Percentiles rank a stretch among this genome's conserved stretches.
Evolutionary conservation across 805 yeast genomes (phyloP).

Genomic region (Saitoella complicata): DNA sequence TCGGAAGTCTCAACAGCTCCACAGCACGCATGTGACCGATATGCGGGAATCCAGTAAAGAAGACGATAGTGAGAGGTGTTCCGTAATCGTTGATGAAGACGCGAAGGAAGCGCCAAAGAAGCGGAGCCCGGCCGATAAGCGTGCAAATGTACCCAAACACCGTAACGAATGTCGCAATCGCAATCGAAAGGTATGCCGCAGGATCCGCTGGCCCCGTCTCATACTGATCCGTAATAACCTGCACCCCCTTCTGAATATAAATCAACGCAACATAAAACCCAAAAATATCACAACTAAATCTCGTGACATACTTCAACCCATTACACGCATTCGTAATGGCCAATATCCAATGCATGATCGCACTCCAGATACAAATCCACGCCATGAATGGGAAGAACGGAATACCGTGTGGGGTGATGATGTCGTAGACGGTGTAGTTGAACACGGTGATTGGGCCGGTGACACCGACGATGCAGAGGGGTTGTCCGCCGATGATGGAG

Average conservation of each 20-base stretch:
- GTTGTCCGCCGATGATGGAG: conserved; percentile 78
- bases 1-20: conserved; percentile 47
- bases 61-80: conserved; percentile 65
- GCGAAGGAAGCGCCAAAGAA: conserved; percentile 44
- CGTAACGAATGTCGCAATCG: conserved; percentile 59
- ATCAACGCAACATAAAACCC: conserved; percentile 82
- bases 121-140: conserved; percentile 44
- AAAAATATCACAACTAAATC: conserved; percentile 57
- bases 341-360: conserved; percentile 59
- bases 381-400: conserved; percentile 81
- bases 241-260: conserved; percentile 80
- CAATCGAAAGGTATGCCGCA: conserved; percentile 43
- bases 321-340: conserved; percentile 56
- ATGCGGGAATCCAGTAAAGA: conserved; percentile 85
- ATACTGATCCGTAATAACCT: conserved; percentile 62
- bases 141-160: conserved; percentile 52
- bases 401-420: conserved; percentile 33
- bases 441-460: conserved; percentile 92
- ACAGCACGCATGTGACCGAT: conserved; percentile 55
- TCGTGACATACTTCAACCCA: conserved; percentile 53
- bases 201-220: conserved; percentile 19
- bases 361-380: conserved; percentile 88
- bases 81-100: conserved; percentile 74
- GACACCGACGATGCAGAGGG: conserved; percentile 88
- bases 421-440: conserved; percentile 73